Conservation (phyloP, 768 basidiomycete species). For the Omphalotus guepiniiformis region DNA sequence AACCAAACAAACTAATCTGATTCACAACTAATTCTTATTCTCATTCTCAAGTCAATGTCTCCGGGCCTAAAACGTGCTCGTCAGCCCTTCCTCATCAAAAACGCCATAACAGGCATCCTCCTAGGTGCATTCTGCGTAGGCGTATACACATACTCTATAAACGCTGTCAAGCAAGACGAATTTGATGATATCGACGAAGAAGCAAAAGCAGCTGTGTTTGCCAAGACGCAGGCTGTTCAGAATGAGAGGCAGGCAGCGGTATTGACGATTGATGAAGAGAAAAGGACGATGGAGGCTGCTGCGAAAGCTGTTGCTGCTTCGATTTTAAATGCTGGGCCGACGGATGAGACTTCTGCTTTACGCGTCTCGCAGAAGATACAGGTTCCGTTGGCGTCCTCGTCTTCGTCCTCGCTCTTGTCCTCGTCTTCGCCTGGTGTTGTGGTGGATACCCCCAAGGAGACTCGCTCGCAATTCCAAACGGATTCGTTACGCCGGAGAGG, state of each 20-base stretch:
- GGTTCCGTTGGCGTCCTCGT: background rate
- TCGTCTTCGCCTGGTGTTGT: no score
- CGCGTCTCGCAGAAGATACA: background rate
- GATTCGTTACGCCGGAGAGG: constrained; percentile 31
- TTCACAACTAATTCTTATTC: background rate
- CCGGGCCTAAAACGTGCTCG: constrained; percentile 85
- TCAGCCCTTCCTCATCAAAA: constrained; percentile 73
- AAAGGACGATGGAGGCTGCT: constrained; percentile 18
- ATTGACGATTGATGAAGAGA: constrained; percentile 27
- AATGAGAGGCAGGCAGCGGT: constrained; percentile 20
- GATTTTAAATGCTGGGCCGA: constrained; percentile 1
- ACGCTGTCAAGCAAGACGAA: constrained; percentile 90
- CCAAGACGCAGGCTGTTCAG: constrained; percentile 13
- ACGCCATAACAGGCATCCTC: constrained; percentile 70
- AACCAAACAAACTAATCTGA: background rate
- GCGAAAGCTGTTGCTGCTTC: constrained; percentile 13
- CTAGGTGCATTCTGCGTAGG: constrained; percentile 73
- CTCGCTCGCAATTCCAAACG: no score
- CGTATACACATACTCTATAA: constrained; percentile 91
- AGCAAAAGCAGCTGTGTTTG: constrained; percentile 38
- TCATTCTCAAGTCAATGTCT: constrained; percentile 64
- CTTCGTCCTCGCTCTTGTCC: no score
- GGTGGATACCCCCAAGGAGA: background rate
- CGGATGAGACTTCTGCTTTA: background rate
- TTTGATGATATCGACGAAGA: constrained; percentile 87